Conservation (phyloP, 2,329 filamentous ascomycete species). For the Talaromyces rugulosus region DNA sequence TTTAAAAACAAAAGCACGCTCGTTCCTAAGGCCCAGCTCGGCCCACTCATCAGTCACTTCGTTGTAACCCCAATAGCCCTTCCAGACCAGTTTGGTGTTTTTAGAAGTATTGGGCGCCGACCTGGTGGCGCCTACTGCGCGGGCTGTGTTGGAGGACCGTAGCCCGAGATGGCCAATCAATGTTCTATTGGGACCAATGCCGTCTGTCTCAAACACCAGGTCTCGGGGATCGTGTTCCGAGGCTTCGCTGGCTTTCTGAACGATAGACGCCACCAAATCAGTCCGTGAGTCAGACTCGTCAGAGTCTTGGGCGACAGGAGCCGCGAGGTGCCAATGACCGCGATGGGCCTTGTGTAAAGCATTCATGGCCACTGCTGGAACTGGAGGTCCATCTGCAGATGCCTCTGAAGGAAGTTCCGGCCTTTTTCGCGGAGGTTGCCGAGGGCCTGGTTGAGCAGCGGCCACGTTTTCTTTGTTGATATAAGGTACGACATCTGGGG, state of each 20-base stretch:
- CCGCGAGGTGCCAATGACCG: constrained; percentile 64
- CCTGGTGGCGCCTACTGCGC: constrained; percentile 38
- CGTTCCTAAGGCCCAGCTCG: constrained; percentile 66
- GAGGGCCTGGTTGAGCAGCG: constrained; percentile 29
- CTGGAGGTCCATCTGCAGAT: constrained; percentile 22
- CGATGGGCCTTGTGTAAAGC: constrained; percentile 66
- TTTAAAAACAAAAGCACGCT: constrained; percentile 57
- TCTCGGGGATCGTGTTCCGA: constrained; percentile 47
- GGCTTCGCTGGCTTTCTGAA: constrained; percentile 15
- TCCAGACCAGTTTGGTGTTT: constrained; percentile 87
- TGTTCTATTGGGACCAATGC: constrained; percentile 71
- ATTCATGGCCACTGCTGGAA: constrained; percentile 38
- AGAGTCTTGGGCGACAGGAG: constrained; percentile 34
- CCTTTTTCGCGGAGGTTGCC: constrained; percentile 36
- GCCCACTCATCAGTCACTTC: constrained; percentile 84
- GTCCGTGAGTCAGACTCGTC: constrained; percentile 17
- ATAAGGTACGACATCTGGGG: constrained; percentile 80
- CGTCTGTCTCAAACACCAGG: constrained; percentile 81
- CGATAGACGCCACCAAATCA: constrained; percentile 37
- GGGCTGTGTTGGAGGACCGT: constrained; percentile 53
- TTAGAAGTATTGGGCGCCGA: constrained; percentile 46
- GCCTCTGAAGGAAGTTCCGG: constrained; percentile 33
- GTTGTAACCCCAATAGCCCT: constrained; percentile 88
- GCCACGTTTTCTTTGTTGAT: constrained; percentile 67
- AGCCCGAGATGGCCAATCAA: constrained; percentile 78